Evolutionary conservation across 2,329 filamentous ascomycete species (phyloP).

Genomic region (Exophiala bonariae): DNA sequence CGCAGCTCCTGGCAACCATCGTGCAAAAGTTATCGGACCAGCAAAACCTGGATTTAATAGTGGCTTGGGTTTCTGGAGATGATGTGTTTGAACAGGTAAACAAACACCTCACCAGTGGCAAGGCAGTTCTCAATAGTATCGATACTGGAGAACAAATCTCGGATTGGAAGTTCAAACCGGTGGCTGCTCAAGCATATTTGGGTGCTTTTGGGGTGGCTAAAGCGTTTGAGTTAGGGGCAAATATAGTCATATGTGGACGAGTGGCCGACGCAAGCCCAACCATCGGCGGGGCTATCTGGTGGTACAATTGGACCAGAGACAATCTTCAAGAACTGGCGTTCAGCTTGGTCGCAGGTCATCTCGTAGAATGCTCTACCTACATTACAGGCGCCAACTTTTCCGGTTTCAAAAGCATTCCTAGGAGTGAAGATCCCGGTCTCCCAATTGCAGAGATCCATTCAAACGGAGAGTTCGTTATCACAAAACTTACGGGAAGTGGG

Average conservation of each 20-base stretch:
- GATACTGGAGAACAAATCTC: slow-evolving; percentile 6
- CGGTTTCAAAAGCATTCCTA: slow-evolving; percentile 40
- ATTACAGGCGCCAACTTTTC: slow-evolving; percentile 47
- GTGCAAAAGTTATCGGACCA: slow-evolving; percentile 11
- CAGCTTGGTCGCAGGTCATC: slow-evolving; percentile 49
- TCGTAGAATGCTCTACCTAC: slow-evolving; percentile 56
- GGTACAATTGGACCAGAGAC: slow-evolving; percentile 50
- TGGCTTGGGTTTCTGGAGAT: slow-evolving; percentile 42
- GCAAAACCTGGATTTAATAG: slow-evolving; percentile 36
- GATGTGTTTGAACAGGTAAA: slow-evolving; percentile 40
- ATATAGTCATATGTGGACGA: slow-evolving; percentile 52
- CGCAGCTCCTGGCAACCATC: slow-evolving; percentile 49
- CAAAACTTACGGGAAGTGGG: slow-evolving; percentile 38
- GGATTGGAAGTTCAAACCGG: slow-evolving; percentile 25
- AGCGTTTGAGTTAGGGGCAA: slow-evolving; percentile 44
- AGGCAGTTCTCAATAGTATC: slow-evolving; percentile 24
- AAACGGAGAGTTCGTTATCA: slow-evolving; percentile 41
- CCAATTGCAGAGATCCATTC: slow-evolving; percentile 45
- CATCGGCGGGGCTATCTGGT: slow-evolving; percentile 57
- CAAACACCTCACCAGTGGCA: slow-evolving; percentile 24
- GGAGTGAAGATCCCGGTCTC: slow-evolving; percentile 43
- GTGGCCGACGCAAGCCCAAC: slow-evolving; percentile 52
- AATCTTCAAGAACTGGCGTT: slow-evolving; percentile 54
- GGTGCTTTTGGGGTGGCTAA: slow-evolving; percentile 35
- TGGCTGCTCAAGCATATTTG: slow-evolving; percentile 30